Evolutionary conservation across 768 basidiomycete species (phyloP).

Genomic region (Lyophyllum decastes): DNA sequence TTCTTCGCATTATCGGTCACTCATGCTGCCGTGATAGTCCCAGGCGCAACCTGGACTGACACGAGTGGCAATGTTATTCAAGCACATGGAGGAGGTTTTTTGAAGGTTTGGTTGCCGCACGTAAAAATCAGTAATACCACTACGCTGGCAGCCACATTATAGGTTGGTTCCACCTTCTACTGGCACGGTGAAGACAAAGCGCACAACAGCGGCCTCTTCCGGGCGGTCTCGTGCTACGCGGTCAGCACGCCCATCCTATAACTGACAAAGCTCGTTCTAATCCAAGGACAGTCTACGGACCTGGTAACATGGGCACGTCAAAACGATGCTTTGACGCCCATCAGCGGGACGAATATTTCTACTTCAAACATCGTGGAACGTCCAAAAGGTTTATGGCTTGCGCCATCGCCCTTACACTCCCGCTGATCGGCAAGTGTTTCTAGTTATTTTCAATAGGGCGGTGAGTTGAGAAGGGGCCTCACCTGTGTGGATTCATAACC

Average conservation of each 20-base stretch:
- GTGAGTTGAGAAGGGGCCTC: constrained; percentile 22
- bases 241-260: constrained; percentile 25
- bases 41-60: constrained; percentile 64
- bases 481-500: background rate
- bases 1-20: constrained; percentile 15
- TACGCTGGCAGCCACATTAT: background rate
- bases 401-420: background rate
- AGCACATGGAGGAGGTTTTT: constrained; percentile 61
- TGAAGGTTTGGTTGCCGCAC: constrained; percentile 39
- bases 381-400: constrained; percentile 48
- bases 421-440: background rate
- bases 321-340: constrained; percentile 57
- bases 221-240: constrained; percentile 59
- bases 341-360: constrained; percentile 56
- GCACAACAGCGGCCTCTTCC: constrained; percentile 53
- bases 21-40: constrained; percentile 50
- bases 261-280: background rate
- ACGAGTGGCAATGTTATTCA: constrained; percentile 63
- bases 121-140: background rate
- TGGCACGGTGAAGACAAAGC: constrained; percentile 69
- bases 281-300: constrained; percentile 42
- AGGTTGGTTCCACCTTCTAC: constrained; percentile 58
- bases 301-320: constrained; percentile 57
- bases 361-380: constrained; percentile 60
- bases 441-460: constrained; percentile 56